Conservation (phyloP, 371 early-diverging fungal genomes). For the Quaeritorhiza haematococci region DNA sequence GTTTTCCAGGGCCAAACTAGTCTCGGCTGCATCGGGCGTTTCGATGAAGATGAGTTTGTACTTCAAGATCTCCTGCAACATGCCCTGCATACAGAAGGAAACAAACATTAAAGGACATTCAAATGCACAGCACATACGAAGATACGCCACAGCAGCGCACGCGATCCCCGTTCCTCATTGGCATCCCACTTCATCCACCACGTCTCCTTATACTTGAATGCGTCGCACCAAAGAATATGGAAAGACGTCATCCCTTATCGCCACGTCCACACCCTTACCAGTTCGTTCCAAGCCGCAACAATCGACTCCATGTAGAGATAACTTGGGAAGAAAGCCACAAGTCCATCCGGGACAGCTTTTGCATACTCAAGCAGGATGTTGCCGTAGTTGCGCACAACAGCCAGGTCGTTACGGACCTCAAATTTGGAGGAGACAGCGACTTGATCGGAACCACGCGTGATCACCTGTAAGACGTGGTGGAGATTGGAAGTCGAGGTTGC, state of each 20-base stretch:
- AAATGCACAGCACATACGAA: no score
- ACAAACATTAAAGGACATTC: slow-evolving; percentile 7
- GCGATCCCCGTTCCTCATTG: no score
- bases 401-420: slow-evolving; percentile 96
- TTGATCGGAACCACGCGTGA: slow-evolving; percentile 96
- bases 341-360: slow-evolving; percentile 95
- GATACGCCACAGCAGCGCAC: no score
- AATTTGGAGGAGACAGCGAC: slow-evolving; percentile 95
- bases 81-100: slow-evolving; percentile 51
- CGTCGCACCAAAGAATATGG: no score
- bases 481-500: not conserved
- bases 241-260: no score
- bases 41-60: slow-evolving; percentile 98
- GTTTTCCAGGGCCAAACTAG: slow-evolving; percentile 90
- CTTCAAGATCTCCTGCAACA: slow-evolving; percentile 90
- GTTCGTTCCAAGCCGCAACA: slow-evolving; percentile 97
- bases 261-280: no score
- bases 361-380: slow-evolving; percentile 94
- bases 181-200: no score
- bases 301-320: slow-evolving; percentile 99
- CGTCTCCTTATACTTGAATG: no score
- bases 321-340: slow-evolving; percentile 98
- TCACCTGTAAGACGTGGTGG: slow-evolving; percentile 40
- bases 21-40: slow-evolving; percentile 99
- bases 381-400: slow-evolving; percentile 99